Conservation (phyloP, 225 moss, liverwort and hornwort species). For the Physcomitrium patens region DNA sequence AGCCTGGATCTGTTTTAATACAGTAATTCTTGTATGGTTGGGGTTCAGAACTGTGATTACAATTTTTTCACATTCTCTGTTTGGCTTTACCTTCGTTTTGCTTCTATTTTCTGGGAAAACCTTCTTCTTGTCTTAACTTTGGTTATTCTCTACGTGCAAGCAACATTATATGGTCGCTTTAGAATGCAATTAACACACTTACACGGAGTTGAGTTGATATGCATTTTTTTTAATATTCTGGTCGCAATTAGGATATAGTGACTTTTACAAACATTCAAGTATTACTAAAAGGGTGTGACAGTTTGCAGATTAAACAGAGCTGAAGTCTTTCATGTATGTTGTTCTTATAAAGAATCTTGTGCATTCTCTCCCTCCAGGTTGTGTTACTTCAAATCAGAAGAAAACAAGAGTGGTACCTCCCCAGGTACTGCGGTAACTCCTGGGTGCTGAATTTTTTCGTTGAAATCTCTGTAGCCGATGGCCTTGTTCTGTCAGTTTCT, state of each 20-base stretch:
- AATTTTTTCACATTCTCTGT: background rate
- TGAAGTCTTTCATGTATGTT: slow-evolving; percentile 8
- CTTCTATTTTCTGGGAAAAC: background rate
- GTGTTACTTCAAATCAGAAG: slow-evolving; percentile 40
- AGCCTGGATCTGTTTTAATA: slow-evolving; percentile 9
- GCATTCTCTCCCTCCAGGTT: slow-evolving; percentile 41
- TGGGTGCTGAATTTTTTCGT: slow-evolving; percentile 11
- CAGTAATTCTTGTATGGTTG: background rate
- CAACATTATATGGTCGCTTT: slow-evolving; percentile 1
- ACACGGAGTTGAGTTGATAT: background rate
- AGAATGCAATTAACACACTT: background rate
- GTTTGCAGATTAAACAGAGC: background rate
- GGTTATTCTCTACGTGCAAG: slow-evolving; percentile 5
- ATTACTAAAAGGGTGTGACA: background rate
- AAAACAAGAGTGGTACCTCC: slow-evolving; percentile 30
- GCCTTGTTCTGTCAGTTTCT: background rate
- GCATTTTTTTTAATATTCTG: background rate
- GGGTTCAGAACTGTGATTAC: background rate
- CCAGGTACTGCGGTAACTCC: slow-evolving; percentile 41
- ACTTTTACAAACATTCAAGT: background rate
- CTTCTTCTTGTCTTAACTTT: slow-evolving; percentile 6
- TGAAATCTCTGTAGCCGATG: slow-evolving; percentile 6
- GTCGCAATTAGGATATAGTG: background rate
- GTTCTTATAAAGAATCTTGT: slow-evolving; percentile 6
- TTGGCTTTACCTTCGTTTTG: background rate